Evolutionary conservation across 371 early-diverging fungal genomes (phyloP).

Genomic region (Mortierella sp.): DNA sequence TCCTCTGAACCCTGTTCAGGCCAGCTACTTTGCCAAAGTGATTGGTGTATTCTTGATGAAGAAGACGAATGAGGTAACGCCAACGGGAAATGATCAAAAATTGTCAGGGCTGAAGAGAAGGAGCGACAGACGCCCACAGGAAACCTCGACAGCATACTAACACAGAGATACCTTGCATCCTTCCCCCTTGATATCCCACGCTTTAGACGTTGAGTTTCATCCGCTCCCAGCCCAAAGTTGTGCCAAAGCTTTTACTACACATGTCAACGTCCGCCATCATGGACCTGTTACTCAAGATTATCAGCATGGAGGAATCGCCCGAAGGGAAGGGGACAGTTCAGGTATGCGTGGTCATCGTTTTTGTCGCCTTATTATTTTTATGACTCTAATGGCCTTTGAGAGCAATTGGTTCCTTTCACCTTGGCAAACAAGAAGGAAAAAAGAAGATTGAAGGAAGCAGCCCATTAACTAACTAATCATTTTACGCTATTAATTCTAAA

Average conservation of each 20-base stretch:
- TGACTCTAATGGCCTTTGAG: not conserved
- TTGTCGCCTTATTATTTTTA: not conserved
- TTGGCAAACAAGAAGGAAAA: not conserved
- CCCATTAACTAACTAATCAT: not conserved
- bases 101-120: not conserved
- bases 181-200: not conserved
- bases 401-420: not conserved
- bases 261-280: slow-evolving; percentile 89
- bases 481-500: not conserved
- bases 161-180: not conserved
- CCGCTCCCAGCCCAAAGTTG: slow-evolving; percentile 71
- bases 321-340: slow-evolving; percentile 85
- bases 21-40: slow-evolving; percentile 91
- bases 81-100: not conserved
- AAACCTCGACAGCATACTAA: not conserved
- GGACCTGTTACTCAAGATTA: slow-evolving; percentile 91
- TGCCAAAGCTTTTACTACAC: slow-evolving; percentile 77
- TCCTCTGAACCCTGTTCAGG: slow-evolving; percentile 82
- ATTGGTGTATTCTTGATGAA: slow-evolving; percentile 87
- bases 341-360: slow-evolving; percentile 56
- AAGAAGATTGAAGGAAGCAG: not conserved
- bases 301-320: slow-evolving; percentile 90
- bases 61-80: slow-evolving; percentile 80
- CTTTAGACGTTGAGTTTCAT: slow-evolving; percentile 77
- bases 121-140: not conserved